Conservation (phyloP, 192 early-diverging fungal genomes). For the Ambispora gerdemannii region DNA sequence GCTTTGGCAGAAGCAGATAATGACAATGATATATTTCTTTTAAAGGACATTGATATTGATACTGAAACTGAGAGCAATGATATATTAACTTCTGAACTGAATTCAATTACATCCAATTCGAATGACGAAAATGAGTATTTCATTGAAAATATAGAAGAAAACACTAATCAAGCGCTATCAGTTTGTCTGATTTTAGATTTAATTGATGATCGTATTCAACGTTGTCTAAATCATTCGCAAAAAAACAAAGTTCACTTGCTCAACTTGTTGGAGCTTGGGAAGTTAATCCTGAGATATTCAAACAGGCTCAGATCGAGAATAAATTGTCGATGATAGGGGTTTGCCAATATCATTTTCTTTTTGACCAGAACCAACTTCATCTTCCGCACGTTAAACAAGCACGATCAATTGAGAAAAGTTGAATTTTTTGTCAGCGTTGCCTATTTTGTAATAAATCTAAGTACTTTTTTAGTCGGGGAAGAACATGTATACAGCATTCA, state of each 20-base stretch:
- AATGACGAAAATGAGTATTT: too few species aligned
- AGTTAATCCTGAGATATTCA: not conserved
- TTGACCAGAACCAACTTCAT: not conserved
- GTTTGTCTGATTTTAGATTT: not conserved
- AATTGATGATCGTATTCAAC: not conserved
- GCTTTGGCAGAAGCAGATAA: too few species aligned
- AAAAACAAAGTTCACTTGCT: not conserved
- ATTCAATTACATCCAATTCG: too few species aligned
- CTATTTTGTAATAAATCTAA: constrained; percentile 11
- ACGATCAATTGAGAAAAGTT: not conserved
- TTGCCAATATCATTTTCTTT: not conserved
- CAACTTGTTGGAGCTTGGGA: constrained; percentile 1
- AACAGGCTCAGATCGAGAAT: not conserved
- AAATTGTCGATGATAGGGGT: not conserved
- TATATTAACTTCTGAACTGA: too few species aligned
- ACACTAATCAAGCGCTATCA: not conserved
- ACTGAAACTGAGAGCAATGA: too few species aligned
- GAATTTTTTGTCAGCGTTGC: not conserved
- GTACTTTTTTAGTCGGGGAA: not conserved
- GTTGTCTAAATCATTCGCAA: not conserved
- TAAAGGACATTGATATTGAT: too few species aligned
- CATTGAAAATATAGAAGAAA: too few species aligned
- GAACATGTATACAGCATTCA: not conserved
- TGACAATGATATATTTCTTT: too few species aligned
- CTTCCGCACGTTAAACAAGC: not conserved